Evolutionary conservation across 495 filamentous ascomycete species (phyloP), one percentile per base, ranked within the genome.

Genomic region (Neurospora sp.): DNA sequence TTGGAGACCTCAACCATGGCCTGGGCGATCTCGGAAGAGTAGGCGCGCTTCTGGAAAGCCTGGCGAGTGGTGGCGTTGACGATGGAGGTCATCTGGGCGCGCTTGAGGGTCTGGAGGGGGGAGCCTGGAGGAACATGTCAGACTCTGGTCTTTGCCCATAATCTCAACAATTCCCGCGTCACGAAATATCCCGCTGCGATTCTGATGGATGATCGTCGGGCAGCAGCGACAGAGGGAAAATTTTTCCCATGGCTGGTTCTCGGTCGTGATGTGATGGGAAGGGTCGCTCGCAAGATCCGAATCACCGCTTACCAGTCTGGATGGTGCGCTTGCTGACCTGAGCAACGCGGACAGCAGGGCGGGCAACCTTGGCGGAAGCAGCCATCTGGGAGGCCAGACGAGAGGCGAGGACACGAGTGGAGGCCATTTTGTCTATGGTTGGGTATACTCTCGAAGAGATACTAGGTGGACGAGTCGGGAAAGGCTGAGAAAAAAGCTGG

Each of bases 1-100:
- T 93, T 90, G 83, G 92, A 93, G 84, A 92, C 91, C 86, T 92
- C 89, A 79, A 94, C 91, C 89, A 94, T 91, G 86, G 92, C 92
- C 83, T 89, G 83, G 84, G 91, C 91, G 85, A 93, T 90, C 88
- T 93, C 91, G 80, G 90, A 92, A 75, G 90, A 92, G 90, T 92
- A 93, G 78, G 89, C 87, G 84, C 87, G 86, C 75, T 84, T 82
- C 81, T 87, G 84, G 85, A 92, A 89, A 78, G 86, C 88, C 83
- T 88, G 84, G 83, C 90, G 89, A 81, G 86, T 87, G 84, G 87
- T 87, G 83, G 86, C 79, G 82, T 86, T 88, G 86, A 90, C 83
- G 85, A 90, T 88, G 78, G 86, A 85, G 80, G 86, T 85, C 75
- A 84, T 85, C 83, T 90, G 87, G 86, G 89, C 87, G 82, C 90